A percentile compares a stretch with the other conserved stretches of the same genome.
Conservation (phyloP, 306 rosid species). For the Fragaria nilgerrensis region DNA sequence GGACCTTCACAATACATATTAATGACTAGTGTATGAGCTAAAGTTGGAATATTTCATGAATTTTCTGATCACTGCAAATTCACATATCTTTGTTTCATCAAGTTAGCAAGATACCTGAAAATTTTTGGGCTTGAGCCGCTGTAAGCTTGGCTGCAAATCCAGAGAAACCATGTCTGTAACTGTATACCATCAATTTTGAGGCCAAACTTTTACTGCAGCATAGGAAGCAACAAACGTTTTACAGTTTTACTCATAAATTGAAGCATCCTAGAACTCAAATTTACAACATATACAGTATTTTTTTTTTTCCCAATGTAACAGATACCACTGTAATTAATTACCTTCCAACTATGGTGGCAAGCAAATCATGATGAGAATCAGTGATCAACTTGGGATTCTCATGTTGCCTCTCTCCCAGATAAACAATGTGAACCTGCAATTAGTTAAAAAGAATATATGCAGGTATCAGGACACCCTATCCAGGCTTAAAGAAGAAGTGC, state of each 20-base stretch:
- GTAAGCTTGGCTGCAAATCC: slow-evolving; percentile 45
- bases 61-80: not conserved
- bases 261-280: too few species aligned
- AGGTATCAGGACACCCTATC: not conserved
- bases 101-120: slow-evolving; percentile 20
- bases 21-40: not conserved
- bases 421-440: slow-evolving; percentile 47
- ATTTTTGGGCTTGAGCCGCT: slow-evolving; percentile 21
- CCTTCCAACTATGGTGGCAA: slow-evolving; percentile 35
- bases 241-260: not conserved
- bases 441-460: not conserved
- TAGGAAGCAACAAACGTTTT: not conserved
- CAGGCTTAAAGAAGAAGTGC: not conserved
- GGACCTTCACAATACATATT: too few species aligned
- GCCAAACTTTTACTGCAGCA: slow-evolving; percentile 32
- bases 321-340: not conserved
- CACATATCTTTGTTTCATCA: not conserved
- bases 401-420: slow-evolving; percentile 43
- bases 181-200: slow-evolving; percentile 29
- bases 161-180: slow-evolving; percentile 43
- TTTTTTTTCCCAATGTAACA: not conserved
- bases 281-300: not conserved
- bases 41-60: not conserved
- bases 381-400: slow-evolving; percentile 34
- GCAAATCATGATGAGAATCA: slow-evolving; percentile 41